Base-by-base conservation (phyloP, 306 rosid genomes). In the Acmispon strigosus region DNA sequence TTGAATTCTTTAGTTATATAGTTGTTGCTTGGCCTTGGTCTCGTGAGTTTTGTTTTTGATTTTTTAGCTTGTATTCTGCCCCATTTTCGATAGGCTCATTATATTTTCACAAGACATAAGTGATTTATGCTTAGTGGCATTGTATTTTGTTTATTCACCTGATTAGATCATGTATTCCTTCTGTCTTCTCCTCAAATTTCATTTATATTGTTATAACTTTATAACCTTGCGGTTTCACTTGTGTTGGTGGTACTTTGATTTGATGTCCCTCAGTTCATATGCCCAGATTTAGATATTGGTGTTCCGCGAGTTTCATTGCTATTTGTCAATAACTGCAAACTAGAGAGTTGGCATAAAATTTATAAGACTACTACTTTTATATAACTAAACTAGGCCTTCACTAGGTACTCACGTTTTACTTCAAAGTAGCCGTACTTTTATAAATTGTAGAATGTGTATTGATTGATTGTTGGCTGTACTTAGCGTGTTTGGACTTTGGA, bases 61-160 rank as follows among this genome's bases (percentile, higher is more conserved):
- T 77, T 75, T 59, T 37, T 41, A 52, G 73, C 39, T 8, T 72
- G 92, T 76, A 75, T 32, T 56, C 51, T 83, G 58, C 47, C 19
- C 43, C 17, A 42, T 64, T 69, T 47, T 17, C 9, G 36, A 57
- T 16, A 69, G 65, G 70, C 79, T 67, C 56, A 18, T 67, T 75
- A 50, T 81, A 32, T 76, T 82, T 24, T 66, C 72, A 53, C 0
- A 66, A 58, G 75, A 59, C 75, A 42, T 44, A 54, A 63, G 57
- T 71, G 69, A 70, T 61, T 44, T n/a, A 52, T 50, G 44, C 29
- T 39, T 15, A 59, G 72, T 34, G 58, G 76, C 65, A 52, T 20
- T 70, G 75, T 66, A 51, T 73, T 69, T 53, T 66, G 22, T 66
- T 36, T 27, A 19, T 37, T 69, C 16, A 11, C 29, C 12, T 32